Base-by-base conservation (phyloP, 1,284 basidiomycete genomes). In the Cryptococcus depauperatus region DNA sequence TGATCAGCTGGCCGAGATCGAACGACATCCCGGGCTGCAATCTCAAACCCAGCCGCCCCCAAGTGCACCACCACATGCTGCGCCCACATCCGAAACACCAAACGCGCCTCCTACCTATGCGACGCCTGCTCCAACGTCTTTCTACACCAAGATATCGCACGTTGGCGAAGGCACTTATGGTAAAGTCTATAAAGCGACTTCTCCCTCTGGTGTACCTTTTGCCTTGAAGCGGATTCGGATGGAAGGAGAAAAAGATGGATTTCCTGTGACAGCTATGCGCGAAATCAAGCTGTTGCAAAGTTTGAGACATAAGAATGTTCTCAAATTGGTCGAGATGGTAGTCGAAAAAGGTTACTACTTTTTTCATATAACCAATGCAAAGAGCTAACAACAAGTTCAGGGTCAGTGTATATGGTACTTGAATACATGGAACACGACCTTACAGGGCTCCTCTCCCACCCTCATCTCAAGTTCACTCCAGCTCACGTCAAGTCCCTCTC, bases 401-500 rank as follows among this genome's bases (percentile, higher is more conserved):
- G 89, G 45, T 85, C 86, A 34, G 89, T 96, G 18, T 96, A 92
- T 72, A 98, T 98, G 92, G 93, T 99, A 23, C 91, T 98, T 62
- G 92, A 98, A 70, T 99, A 99, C 69, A 91, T 97, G 87, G 91
- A 98, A 62, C 93, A 98, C 68, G 95, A 99, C 65, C 76, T 99
- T 42, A 96, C 91, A 3, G 96, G 96, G 2, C 78, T 98, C 43
- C 76, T 99, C 11, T 86, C 89, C 1, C 92, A 97, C 70, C 88
- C 82, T 0, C 81, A 87, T 66, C 92, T 86, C 58, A 74, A 66
- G 35, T 96, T 99, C 64, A 78, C 79, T 1, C 77, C 81, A 14
- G 88, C 85, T 13, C 86, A 99, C 68, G 76, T 96, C 46, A 99
- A 99, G 74, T 95, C 91, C 0, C 78, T 99, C 37, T 92, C 86